Evolutionary conservation across 2,329 filamentous ascomycete species (phyloP).

Genomic region (Hypocreales sp.): DNA sequence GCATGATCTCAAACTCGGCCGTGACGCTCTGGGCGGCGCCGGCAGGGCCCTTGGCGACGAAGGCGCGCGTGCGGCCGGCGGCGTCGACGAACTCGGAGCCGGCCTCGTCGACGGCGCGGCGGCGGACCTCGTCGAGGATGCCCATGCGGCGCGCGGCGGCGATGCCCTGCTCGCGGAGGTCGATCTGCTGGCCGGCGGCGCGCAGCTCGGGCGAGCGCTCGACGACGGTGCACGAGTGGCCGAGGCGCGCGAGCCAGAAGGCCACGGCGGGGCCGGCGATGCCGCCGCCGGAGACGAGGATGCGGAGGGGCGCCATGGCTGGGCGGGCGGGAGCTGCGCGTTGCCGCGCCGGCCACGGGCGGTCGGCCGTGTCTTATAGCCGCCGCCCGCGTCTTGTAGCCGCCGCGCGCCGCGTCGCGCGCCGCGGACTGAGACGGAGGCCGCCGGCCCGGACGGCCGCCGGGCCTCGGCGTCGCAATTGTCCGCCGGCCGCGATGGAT

Average conservation of each 20-base stretch:
- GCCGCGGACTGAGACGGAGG: no score
- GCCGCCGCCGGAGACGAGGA: conserved; percentile 33
- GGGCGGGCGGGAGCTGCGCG: no score
- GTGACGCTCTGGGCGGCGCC: conserved; percentile 28
- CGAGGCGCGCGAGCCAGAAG: conserved; percentile 21
- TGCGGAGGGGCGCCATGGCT: conserved; percentile 20
- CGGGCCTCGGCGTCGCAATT: no score
- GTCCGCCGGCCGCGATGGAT: no score
- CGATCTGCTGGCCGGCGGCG: conserved; percentile 26
- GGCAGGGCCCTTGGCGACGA: conserved; percentile 22
- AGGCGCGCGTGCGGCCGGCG: conserved; percentile 19
- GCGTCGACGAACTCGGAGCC: conserved; percentile 31
- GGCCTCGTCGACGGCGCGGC: conserved; percentile 25
- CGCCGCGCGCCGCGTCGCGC: no score
- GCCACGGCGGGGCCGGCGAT: conserved; percentile 27
- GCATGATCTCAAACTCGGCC: conserved; percentile 44
- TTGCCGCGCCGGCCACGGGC: no score
- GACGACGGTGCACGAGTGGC: conserved; percentile 24
- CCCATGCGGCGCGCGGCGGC: conserved; percentile 22
- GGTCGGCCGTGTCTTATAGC: no score
- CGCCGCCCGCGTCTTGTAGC: no score
- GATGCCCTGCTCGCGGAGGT: conserved; percentile 26
- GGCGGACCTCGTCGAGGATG: conserved; percentile 18
- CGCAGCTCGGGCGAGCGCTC: conserved; percentile 23
- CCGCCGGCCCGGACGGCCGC: no score